Evolutionary conservation across 768 basidiomycete genomes (phyloP).

Genomic region (Hericium rajendrae): DNA sequence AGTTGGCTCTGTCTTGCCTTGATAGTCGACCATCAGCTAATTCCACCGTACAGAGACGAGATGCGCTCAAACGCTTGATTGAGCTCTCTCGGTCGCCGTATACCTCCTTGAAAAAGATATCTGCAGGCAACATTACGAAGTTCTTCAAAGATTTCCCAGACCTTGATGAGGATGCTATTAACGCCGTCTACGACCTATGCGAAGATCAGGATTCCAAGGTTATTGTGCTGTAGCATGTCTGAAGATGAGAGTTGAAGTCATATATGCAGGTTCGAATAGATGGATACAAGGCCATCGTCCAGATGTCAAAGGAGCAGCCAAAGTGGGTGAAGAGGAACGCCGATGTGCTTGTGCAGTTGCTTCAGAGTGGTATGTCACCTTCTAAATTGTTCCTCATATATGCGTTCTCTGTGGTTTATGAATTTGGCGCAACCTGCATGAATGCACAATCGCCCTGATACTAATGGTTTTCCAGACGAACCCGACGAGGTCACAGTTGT

Average conservation of each 20-base stretch:
- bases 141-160: constrained; percentile 64
- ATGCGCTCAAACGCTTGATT: constrained; percentile 44
- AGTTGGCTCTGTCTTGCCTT: constrained; percentile 10
- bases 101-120: constrained; percentile 41
- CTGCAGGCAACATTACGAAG: constrained; percentile 43
- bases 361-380: constrained; percentile 54
- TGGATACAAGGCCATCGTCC: constrained; percentile 54
- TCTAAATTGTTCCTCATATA: not conserved
- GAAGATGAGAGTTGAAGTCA: not conserved
- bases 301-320: constrained; percentile 35
- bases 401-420: not conserved
- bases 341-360: constrained; percentile 65
- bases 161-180: constrained; percentile 64
- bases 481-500: constrained; percentile 54
- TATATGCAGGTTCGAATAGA: constrained; percentile 50
- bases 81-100: constrained; percentile 40
- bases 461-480: constrained; percentile 37
- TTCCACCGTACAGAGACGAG: constrained; percentile 32
- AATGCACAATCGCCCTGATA: not conserved
- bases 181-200: constrained; percentile 71
- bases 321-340: constrained; percentile 64
- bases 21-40: constrained; percentile 4
- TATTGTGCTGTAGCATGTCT: constrained; percentile 11
- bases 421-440: too few relatives aligned
- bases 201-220: constrained; percentile 55